Conservation (phyloP, 805 yeast genomes). For the Ogataea nakhonphanomensis region DNA sequence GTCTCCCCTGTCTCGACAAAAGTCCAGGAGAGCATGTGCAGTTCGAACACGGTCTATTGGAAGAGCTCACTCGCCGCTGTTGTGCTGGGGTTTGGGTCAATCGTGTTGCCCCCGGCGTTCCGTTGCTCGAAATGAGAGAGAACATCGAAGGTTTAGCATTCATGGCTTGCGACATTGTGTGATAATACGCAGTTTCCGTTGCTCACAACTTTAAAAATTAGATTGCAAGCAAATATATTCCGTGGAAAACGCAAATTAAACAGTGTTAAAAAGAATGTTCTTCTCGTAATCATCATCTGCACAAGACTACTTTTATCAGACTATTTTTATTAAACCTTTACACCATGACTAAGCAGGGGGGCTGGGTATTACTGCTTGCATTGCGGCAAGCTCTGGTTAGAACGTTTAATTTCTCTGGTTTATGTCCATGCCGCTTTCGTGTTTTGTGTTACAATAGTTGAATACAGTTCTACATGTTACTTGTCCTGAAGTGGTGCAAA, state of each 20-base stretch:
- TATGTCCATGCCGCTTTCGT: not conserved
- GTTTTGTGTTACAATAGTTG: not conserved
- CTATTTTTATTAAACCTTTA: constrained; percentile 6
- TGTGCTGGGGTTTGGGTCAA: constrained; percentile 25
- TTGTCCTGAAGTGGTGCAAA: too few species aligned
- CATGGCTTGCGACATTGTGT: constrained; percentile 29
- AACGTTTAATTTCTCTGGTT: not conserved
- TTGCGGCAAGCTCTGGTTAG: too few species aligned
- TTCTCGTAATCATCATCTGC: not conserved
- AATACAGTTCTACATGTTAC: not conserved
- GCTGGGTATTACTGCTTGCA: too few species aligned
- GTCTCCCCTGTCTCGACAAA: constrained; percentile 60
- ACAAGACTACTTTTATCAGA: constrained; percentile 2
- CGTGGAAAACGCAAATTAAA: too few species aligned
- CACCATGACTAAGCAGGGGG: not conserved
- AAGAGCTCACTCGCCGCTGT: constrained; percentile 13
- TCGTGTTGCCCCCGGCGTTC: constrained; percentile 31
- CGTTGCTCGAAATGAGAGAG: constrained; percentile 34
- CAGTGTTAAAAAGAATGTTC: constrained; percentile 1
- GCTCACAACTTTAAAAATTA: too few species aligned
- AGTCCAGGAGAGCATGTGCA: constrained; percentile 87
- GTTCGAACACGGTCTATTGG: constrained; percentile 56
- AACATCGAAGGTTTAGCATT: constrained; percentile 41
- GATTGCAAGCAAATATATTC: not conserved
- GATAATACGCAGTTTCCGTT: not conserved